phyloP scores from a whole-genome alignment of 1,284 basidiomycete species.

The Lignosus rhinocerotis region DNA sequence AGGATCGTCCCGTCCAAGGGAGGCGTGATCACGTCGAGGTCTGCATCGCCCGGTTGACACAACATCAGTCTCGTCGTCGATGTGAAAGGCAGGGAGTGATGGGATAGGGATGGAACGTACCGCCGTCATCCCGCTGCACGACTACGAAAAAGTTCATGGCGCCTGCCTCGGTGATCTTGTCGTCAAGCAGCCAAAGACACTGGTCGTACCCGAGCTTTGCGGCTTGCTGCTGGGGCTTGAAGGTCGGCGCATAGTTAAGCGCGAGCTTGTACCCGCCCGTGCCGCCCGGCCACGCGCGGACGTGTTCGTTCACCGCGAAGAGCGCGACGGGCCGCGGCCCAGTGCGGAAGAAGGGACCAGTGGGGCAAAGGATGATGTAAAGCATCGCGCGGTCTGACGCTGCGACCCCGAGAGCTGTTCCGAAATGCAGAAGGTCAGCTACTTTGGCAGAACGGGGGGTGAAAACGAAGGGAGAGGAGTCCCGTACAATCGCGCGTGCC shows the following conservation, averaged over 20 bases:
- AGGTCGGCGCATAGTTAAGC: conserved; percentile 71
- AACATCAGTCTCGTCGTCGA: neutral
- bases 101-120: conserved; percentile 32
- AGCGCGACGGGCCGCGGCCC: conserved; percentile 68
- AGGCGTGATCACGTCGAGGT: conserved; percentile 70
- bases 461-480: conserved; percentile 20
- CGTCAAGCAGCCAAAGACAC: conserved; percentile 56
- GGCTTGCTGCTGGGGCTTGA: conserved; percentile 67
- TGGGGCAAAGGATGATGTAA: conserved; percentile 68
- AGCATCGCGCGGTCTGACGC: conserved; percentile 71
- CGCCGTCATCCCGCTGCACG: conserved; percentile 45
- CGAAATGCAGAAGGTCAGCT: too few relatives aligned
- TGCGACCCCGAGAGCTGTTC: conserved; percentile 61
- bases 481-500: conserved; percentile 74
- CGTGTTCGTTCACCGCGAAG: conserved; percentile 66
- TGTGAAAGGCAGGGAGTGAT: too few relatives aligned
- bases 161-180: conserved; percentile 47
- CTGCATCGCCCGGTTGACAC: conserved; percentile 33
- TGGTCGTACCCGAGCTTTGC: conserved; percentile 72
- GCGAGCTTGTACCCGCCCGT: conserved; percentile 69
- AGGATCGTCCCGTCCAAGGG: conserved; percentile 76
- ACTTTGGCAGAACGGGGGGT: neutral
- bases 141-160: conserved; percentile 69
- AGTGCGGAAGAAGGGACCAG: conserved; percentile 73
- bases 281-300: conserved; percentile 85